phyloP scores from a whole-genome alignment of 2,329 filamentous ascomycete species.

The Coniochaeta ligniaria region DNA sequence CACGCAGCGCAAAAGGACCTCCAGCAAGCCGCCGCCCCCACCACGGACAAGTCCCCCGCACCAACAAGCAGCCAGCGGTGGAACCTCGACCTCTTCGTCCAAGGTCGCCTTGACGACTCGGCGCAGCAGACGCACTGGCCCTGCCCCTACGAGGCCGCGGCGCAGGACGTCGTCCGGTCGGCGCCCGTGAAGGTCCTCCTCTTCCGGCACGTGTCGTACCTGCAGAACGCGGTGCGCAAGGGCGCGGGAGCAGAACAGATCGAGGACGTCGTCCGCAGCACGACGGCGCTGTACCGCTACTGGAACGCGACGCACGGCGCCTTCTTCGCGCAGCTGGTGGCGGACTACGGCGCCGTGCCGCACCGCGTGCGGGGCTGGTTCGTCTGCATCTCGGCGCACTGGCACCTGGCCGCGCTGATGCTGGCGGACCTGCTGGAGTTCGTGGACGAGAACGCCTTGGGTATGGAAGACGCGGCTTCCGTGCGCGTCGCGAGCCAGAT shows the following conservation, averaged over 20 bases:
- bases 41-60: no score
- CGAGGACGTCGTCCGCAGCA: conserved; percentile 39
- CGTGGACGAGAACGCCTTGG: conserved; percentile 33
- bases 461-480: conserved; percentile 16
- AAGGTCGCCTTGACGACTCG: conserved; percentile 18
- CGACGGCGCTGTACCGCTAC: conserved; percentile 43
- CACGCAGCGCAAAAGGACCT: conserved; percentile 23
- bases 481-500: no score
- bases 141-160: conserved; percentile 44
- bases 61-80: no score
- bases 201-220: conserved; percentile 47
- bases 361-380: conserved; percentile 53
- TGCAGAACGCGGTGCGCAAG: conserved; percentile 48
- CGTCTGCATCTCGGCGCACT: conserved; percentile 48
- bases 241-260: no score
- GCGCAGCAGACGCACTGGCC: conserved; percentile 35
- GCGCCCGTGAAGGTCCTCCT: conserved; percentile 53
- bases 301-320: conserved; percentile 45
- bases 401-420: conserved; percentile 48
- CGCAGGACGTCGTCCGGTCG: conserved; percentile 40
- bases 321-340: conserved; percentile 44
- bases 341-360: conserved; percentile 40
- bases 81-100: conserved; percentile 27
- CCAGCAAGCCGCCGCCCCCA: no score
- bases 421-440: conserved; percentile 45